These are phyloP conservation scores for Kalmusia sp. DNA, from an alignment of 2,329 filamentous ascomycete species.

Conservation along the genomic window DNA sequence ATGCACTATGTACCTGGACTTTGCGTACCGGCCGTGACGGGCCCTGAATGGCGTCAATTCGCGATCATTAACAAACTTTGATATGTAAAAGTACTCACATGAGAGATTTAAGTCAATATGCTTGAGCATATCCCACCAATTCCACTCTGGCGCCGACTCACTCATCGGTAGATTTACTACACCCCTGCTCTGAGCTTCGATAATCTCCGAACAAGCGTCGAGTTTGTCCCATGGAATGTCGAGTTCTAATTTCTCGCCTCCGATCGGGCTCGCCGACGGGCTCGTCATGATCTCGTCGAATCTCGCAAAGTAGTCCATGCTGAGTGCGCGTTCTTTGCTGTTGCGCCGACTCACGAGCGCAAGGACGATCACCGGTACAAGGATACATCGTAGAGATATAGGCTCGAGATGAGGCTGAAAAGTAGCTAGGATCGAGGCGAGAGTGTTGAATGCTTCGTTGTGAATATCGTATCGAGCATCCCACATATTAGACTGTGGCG, in stretches of 20 bases:
- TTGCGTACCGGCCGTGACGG: slow-evolving; percentile 4
- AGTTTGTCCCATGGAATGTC: slow-evolving; percentile 32
- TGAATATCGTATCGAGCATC: slow-evolving; percentile 26
- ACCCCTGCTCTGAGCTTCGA: slow-evolving; percentile 9
- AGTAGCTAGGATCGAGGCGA: slow-evolving; percentile 12
- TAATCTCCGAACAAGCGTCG: slow-evolving; percentile 20
- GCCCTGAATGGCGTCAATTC: slow-evolving; percentile 5
- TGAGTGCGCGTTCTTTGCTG: slow-evolving; percentile 25
- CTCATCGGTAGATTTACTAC: slow-evolving; percentile 1
- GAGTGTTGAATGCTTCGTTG: slow-evolving; percentile 22
- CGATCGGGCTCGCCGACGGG: slow-evolving; percentile 14
- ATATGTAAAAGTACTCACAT: slow-evolving; percentile 26
- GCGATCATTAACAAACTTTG: not conserved
- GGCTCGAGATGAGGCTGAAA: slow-evolving; percentile 16
- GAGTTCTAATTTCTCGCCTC: slow-evolving; percentile 17
- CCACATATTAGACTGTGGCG: slow-evolving; percentile 20
- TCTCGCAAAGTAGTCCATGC: slow-evolving; percentile 14
- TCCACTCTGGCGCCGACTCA: slow-evolving; percentile 29
- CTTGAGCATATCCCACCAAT: slow-evolving; percentile 33
- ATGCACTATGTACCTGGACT: too few relatives aligned
- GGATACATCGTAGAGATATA: slow-evolving; percentile 17
- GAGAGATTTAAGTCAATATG: slow-evolving; percentile 17
- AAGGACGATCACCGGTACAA: slow-evolving; percentile 27
- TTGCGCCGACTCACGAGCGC: slow-evolving; percentile 20
- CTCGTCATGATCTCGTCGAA: slow-evolving; percentile 20